These are phyloP conservation scores for Mycosphaerella sp. DNA, from an alignment of 2,329 filamentous ascomycete genomes.

Conservation along the genomic window DNA sequence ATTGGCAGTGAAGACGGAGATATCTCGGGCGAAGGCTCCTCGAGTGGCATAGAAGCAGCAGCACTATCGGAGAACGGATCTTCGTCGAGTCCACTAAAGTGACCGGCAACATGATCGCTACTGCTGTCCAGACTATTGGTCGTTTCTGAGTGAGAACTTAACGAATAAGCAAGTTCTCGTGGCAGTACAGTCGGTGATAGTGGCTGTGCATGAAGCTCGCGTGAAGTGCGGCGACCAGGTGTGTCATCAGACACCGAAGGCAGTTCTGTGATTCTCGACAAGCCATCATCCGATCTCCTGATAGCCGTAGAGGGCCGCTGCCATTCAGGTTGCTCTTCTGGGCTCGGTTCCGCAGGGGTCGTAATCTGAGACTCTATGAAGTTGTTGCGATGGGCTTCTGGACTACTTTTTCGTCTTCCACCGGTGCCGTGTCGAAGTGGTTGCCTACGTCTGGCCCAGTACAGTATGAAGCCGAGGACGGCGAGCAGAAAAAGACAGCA, in stretches of 20 bases:
- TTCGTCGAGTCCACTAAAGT: constrained; percentile 15
- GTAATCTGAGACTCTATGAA: not conserved
- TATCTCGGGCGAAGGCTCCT: not conserved
- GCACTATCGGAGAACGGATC: constrained; percentile 16
- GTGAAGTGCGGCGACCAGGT: not conserved
- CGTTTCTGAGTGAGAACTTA: not conserved
- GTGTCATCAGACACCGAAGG: not conserved
- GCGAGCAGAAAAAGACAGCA: constrained; percentile 9
- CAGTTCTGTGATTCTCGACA: constrained; percentile 5
- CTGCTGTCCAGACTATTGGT: not conserved
- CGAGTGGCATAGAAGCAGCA: not conserved
- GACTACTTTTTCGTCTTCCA: not conserved
- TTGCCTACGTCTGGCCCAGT: constrained; percentile 5
- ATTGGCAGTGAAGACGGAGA: not conserved
- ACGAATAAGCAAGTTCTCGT: not conserved
- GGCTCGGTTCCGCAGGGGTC: not conserved
- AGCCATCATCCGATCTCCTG: not conserved
- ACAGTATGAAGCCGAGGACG: constrained; percentile 2
- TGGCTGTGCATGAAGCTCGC: not conserved
- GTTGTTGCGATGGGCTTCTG: not conserved
- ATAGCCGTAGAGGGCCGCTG: not conserved
- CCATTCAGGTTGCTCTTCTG: not conserved
- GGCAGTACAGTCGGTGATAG: not conserved
- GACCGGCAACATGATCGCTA: constrained; percentile 7
- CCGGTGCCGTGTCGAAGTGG: not conserved